phyloP scores from a whole-genome alignment of 768 basidiomycete genomes.

The Mycena leptocephala region DNA sequence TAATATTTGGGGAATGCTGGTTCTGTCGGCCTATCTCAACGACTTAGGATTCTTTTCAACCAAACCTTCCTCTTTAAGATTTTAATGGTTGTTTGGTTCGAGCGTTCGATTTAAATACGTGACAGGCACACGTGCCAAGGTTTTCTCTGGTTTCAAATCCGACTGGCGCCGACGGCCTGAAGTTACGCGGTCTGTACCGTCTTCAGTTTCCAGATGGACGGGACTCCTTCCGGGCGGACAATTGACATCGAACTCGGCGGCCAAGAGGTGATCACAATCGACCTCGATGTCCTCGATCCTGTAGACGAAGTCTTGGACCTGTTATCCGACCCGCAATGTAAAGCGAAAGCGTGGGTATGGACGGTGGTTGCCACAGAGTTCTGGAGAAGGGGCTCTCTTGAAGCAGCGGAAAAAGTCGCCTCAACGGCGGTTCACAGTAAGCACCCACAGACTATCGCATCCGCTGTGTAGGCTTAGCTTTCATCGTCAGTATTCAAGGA shows the following conservation, averaged over 20 bases:
- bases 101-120: neutral
- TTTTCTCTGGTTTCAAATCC: slow-evolving; percentile 13
- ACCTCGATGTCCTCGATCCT: slow-evolving; percentile 89
- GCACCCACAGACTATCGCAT: slow-evolving; percentile 40
- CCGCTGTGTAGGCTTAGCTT: slow-evolving; percentile 29
- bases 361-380: slow-evolving; percentile 91
- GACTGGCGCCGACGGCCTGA: neutral
- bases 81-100: slow-evolving; percentile 8
- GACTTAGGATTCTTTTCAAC: neutral
- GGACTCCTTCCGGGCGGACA: slow-evolving; percentile 62
- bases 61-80: slow-evolving; percentile 1
- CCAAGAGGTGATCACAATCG: slow-evolving; percentile 91
- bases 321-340: slow-evolving; percentile 80
- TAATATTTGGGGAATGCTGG: too few relatives aligned
- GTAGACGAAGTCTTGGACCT: slow-evolving; percentile 84
- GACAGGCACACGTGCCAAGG: slow-evolving; percentile 9
- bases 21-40: too few relatives aligned
- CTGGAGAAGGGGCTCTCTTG: slow-evolving; percentile 83
- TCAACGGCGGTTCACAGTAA: slow-evolving; percentile 76
- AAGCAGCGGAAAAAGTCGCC: slow-evolving; percentile 85
- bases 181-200: neutral
- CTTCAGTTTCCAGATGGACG: slow-evolving; percentile 38
- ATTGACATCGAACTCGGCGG: slow-evolving; percentile 87
- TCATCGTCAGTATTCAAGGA: slow-evolving; percentile 63
- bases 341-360: slow-evolving; percentile 75